These are phyloP conservation scores for Neopestalotiopsis clavispora DNA, from an alignment of 2,329 filamentous ascomycete species.

Conservation along the genomic window DNA sequence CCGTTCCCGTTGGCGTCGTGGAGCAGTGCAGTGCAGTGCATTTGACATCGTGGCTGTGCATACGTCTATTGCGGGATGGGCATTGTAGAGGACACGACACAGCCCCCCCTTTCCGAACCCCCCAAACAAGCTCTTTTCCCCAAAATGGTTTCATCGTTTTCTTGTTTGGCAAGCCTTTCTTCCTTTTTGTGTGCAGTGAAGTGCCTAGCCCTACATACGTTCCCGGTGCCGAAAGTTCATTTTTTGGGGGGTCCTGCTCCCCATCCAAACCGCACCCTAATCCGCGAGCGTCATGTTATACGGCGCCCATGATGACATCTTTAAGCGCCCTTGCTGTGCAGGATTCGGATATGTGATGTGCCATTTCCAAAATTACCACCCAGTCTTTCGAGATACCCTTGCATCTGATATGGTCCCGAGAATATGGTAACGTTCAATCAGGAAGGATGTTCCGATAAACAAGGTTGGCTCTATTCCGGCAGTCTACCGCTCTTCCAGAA, in stretches of 20 bases:
- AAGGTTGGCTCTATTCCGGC: not conserved
- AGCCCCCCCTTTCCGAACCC: not conserved
- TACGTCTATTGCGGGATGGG: not conserved
- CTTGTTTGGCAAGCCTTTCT: too few relatives aligned
- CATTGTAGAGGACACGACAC: not conserved
- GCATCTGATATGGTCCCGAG: not conserved
- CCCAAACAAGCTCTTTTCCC: not conserved
- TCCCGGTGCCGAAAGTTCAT: not conserved
- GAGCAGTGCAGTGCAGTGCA: not conserved
- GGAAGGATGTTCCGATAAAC: not conserved
- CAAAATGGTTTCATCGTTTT: not conserved
- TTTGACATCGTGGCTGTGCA: not conserved
- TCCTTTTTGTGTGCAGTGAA: too few relatives aligned
- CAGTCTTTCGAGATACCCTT: not conserved
- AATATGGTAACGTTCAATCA: not conserved
- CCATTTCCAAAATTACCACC: not conserved
- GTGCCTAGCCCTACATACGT: not conserved
- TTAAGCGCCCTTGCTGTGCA: not conserved
- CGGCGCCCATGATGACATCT: not conserved
- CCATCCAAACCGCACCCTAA: not conserved
- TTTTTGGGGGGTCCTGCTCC: not conserved
- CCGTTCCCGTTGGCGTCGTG: not conserved
- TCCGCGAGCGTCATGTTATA: not conserved
- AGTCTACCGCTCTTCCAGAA: not conserved
- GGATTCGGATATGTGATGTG: not conserved